phyloP scores from a whole-genome alignment of 2,329 filamentous ascomycete genomes.

The Stagonosporopsis cucurbitacearum region DNA sequence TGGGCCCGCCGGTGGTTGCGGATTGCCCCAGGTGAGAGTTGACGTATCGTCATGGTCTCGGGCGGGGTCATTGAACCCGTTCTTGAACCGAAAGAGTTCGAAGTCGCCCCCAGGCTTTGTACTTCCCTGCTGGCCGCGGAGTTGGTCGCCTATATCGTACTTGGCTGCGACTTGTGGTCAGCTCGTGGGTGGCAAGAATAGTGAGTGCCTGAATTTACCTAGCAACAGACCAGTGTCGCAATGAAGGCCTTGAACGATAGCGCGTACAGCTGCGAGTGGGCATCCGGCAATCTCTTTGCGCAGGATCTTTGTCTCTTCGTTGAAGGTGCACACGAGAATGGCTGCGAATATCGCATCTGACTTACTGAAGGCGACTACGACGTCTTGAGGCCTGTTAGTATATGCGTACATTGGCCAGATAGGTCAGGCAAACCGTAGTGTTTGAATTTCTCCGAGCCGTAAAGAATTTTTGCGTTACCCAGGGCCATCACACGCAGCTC shows the following conservation, averaged over 20 bases:
- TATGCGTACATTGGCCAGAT: background rate
- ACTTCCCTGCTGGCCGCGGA: slow-evolving; percentile 8
- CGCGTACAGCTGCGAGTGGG: slow-evolving; percentile 65
- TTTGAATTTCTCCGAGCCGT: slow-evolving; percentile 34
- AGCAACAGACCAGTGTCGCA: slow-evolving; percentile 32
- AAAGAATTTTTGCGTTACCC: slow-evolving; percentile 36
- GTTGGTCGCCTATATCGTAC: slow-evolving; percentile 23
- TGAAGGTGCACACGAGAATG: slow-evolving; percentile 91
- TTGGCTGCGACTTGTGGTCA: slow-evolving; percentile 22
- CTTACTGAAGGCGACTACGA: slow-evolving; percentile 22
- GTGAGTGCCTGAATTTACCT: slow-evolving; percentile 17
- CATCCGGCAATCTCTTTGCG: slow-evolving; percentile 74
- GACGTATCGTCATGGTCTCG: slow-evolving; percentile 11
- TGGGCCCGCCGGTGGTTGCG: background rate
- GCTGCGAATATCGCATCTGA: slow-evolving; percentile 73
- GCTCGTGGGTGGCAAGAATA: background rate
- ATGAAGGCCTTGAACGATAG: slow-evolving; percentile 28
- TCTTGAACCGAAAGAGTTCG: slow-evolving; percentile 9
- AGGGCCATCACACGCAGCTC: slow-evolving; percentile 17
- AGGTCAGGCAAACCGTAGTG: slow-evolving; percentile 28
- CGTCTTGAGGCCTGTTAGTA: slow-evolving; percentile 24
- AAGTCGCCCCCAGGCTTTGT: background rate
- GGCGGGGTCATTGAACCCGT: background rate
- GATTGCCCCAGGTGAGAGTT: slow-evolving; percentile 1
- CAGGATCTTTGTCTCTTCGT: slow-evolving; percentile 76